Percentiles rank a stretch among this genome's conserved stretches.
Conservation (phyloP, 495 filamentous ascomycete genomes). For the Terfezia claveryi region DNA sequence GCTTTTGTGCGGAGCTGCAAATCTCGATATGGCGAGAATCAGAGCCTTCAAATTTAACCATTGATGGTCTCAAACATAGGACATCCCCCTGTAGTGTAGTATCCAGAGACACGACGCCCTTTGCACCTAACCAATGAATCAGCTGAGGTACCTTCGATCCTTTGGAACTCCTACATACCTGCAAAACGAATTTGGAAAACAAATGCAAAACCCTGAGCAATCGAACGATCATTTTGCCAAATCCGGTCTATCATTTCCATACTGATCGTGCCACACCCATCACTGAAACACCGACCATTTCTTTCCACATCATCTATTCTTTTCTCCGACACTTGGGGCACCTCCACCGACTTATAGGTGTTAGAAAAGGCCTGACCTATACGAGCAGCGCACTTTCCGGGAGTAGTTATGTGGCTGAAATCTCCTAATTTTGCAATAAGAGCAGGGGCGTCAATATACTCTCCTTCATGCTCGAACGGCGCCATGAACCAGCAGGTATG, state of each 20-base stretch:
- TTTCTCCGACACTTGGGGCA: constrained; percentile 22
- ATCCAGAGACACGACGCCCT: constrained; percentile 54
- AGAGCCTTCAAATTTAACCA: constrained; percentile 51
- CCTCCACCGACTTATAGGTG: constrained; percentile 32
- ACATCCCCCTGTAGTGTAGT: constrained; percentile 28
- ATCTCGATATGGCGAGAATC: constrained; percentile 42
- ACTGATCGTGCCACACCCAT: constrained; percentile 58
- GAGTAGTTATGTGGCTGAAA: constrained; percentile 38
- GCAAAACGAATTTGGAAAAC: constrained; percentile 49
- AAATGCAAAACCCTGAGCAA: constrained; percentile 28
- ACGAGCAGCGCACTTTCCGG: constrained; percentile 55
- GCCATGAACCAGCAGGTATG: constrained; percentile 58
- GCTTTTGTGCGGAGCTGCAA: constrained; percentile 41
- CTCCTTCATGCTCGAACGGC: constrained; percentile 32
- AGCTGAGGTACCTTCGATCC: too few species aligned
- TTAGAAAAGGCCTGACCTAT: constrained; percentile 74
- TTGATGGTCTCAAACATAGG: constrained; percentile 43
- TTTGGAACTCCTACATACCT: constrained; percentile 16
- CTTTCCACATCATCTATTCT: constrained; percentile 27
- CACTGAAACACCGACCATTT: constrained; percentile 41
- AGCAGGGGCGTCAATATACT: constrained; percentile 22
- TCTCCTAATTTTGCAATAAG: constrained; percentile 44
- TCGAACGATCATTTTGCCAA: constrained; percentile 24
- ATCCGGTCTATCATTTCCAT: constrained; percentile 30
- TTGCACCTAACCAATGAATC: constrained; percentile 27